phyloP scores from a whole-genome alignment of 2,329 filamentous ascomycete species.

The Keithomyces neogunnii region DNA sequence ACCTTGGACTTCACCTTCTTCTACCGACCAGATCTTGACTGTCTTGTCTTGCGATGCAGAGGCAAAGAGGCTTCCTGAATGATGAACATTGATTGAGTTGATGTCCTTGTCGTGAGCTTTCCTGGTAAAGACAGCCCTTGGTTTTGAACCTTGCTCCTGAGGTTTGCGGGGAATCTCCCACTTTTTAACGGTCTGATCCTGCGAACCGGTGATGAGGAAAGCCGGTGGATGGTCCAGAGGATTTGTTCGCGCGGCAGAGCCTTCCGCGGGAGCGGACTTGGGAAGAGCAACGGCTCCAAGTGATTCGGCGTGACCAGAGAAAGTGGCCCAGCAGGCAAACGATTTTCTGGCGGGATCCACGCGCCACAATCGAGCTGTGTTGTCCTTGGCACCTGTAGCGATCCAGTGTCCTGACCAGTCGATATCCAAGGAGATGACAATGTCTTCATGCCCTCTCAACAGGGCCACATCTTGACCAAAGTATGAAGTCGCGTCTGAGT shows the following conservation, averaged over 20 bases:
- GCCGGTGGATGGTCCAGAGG: slow-evolving; percentile 73
- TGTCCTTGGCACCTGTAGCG: slow-evolving; percentile 93
- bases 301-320: slow-evolving; percentile 90
- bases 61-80: slow-evolving; percentile 71
- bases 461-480: slow-evolving; percentile 86
- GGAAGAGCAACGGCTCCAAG: slow-evolving; percentile 83
- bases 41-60: slow-evolving; percentile 95
- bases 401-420: slow-evolving; percentile 98
- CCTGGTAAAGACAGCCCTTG: slow-evolving; percentile 71
- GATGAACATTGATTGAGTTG: slow-evolving; percentile 81
- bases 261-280: slow-evolving; percentile 55
- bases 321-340: slow-evolving; percentile 71
- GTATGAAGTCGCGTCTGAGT: slow-evolving; percentile 39
- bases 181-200: slow-evolving; percentile 90
- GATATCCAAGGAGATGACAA: slow-evolving; percentile 87
- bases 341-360: slow-evolving; percentile 68
- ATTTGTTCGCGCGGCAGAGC: slow-evolving; percentile 61
- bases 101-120: slow-evolving; percentile 99
- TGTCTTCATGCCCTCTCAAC: slow-evolving; percentile 86
- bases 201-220: slow-evolving; percentile 85
- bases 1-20: slow-evolving; percentile 83
- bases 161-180: slow-evolving; percentile 68
- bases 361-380: slow-evolving; percentile 84
- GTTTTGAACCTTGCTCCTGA: slow-evolving; percentile 33
- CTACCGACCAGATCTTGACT: slow-evolving; percentile 91